Percentiles rank a stretch among this genome's conserved stretches.
Evolutionary conservation across 495 filamentous ascomycete species (phyloP).

Genomic region (Penicillium longicatenatum): DNA sequence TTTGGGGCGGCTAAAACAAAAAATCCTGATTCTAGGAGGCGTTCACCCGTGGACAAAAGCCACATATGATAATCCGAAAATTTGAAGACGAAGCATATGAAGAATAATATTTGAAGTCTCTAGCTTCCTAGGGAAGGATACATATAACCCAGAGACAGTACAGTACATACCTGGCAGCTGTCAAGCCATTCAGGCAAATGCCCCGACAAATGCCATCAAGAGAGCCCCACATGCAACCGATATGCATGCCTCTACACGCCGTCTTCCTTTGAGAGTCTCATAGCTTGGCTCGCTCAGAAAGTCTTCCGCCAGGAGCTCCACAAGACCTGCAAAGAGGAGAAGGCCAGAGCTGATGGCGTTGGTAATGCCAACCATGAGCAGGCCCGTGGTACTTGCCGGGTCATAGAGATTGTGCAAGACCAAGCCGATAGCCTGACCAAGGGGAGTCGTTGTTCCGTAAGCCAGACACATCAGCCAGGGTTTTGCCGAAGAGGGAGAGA

Average conservation of each 20-base stretch:
- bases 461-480: constrained; percentile 97
- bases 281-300: constrained; percentile 91
- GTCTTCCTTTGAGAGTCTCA: constrained; percentile 64
- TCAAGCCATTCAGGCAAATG: constrained; percentile 64
- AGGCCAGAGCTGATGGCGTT: constrained; percentile 88
- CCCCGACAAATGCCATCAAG: constrained; percentile 87
- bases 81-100: background rate
- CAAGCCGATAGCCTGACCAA: constrained; percentile 88
- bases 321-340: constrained; percentile 86
- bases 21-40: background rate
- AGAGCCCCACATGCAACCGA: constrained; percentile 75
- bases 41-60: background rate
- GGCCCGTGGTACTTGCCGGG: constrained; percentile 74
- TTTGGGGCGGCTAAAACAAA: background rate
- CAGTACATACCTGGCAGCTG: background rate
- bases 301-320: constrained; percentile 90
- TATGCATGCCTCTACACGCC: constrained; percentile 71
- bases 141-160: background rate
- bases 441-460: constrained; percentile 87
- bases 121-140: background rate
- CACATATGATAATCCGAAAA: background rate
- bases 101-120: background rate
- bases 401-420: constrained; percentile 82
- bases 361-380: constrained; percentile 90
- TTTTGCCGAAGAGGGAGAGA: constrained; percentile 50